Conservation (phyloP, 1,139 yeast species). For the Debaryomyces robertsiae region DNA sequence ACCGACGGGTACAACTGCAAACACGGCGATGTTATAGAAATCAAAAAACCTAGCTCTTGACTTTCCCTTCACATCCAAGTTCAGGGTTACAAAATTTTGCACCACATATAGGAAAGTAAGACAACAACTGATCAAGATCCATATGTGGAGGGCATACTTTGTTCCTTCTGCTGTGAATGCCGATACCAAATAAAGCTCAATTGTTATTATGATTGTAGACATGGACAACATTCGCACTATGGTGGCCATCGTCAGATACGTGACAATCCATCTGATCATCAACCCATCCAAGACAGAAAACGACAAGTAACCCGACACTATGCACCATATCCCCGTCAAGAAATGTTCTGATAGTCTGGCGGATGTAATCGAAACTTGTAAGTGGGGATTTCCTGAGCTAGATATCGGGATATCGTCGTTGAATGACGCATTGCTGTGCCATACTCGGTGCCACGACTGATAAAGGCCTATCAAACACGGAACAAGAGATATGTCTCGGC, state of each 20-base stretch:
- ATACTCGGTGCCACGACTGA: conserved; percentile 55
- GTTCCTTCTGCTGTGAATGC: conserved; percentile 55
- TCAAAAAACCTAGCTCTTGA: conserved; percentile 65
- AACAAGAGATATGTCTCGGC: conserved; percentile 70
- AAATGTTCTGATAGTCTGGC: conserved; percentile 72
- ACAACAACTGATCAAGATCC: conserved; percentile 87
- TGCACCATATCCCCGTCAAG: conserved; percentile 76
- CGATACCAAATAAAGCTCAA: conserved; percentile 67
- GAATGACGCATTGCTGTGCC: conserved; percentile 25
- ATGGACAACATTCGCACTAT: conserved; percentile 82
- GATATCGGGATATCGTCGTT: conserved; percentile 3
- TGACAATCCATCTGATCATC: conserved; percentile 92
- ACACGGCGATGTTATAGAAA: conserved; percentile 83
- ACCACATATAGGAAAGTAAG: conserved; percentile 81
- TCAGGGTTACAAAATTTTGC: conserved; percentile 88
- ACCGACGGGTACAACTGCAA: conserved; percentile 97
- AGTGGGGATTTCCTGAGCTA: not conserved
- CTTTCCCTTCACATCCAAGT: conserved; percentile 59
- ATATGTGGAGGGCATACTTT: conserved; percentile 75
- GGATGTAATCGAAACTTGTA: conserved; percentile 37
- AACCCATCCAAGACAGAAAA: conserved; percentile 85
- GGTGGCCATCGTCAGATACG: conserved; percentile 85
- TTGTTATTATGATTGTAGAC: conserved; percentile 70
- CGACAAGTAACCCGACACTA: conserved; percentile 82
- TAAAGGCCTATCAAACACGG: conserved; percentile 64